Evolutionary conservation across 2,329 filamentous ascomycete genomes (phyloP), one percentile per base, ranked within the genome.

Genomic region (Talaromyces piceae): DNA sequence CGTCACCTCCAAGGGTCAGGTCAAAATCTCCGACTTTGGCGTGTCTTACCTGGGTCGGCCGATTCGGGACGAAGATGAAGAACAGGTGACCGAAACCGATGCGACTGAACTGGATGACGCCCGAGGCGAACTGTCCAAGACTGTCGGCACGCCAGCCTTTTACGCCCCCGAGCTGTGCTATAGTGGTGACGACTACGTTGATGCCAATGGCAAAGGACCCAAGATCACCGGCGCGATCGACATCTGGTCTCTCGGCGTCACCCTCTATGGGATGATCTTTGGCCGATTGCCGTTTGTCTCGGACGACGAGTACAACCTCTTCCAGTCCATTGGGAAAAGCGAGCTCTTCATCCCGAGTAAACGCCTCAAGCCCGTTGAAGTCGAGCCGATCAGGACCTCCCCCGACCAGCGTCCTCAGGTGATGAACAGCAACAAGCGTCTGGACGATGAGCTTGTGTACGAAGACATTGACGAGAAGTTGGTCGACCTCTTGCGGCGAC

Each of bases 1-100:
- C 5, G 90, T 91, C 75, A 94, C 89, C 47, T 83, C 76, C 60
- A 86, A 90, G 57, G 84, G 91, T 59, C 83, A 86, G 12, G 88
- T 96, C 63, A 98, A 98, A 75, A 98, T 98, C 54, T 97, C 93
- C 4, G 93, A 98, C 64, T 98, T 98, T 73, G 93, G 93, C 27
- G 93, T 98, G 1, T 98, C 93, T 1, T 98, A 97, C 68, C 88
- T 98, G 56, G 93, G 93, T 25, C 83, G 89, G 47, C 89, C 89
- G 1, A 87, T 91, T 52, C 80, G 88, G 33, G 88, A 95, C 44
- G 87, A 87, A 49, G 88, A 94, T 60, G 79, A 83, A 31, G 85
- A 88, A 53, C 86, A 90, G 52, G 69, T 83, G 75, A 86, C 86
- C 3, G 88, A 94, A 64, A 88, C 85, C 0, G 91, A 96, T 66